phyloP scores from a whole-genome alignment of 129 eudicot species.

The Silybum marianum region DNA sequence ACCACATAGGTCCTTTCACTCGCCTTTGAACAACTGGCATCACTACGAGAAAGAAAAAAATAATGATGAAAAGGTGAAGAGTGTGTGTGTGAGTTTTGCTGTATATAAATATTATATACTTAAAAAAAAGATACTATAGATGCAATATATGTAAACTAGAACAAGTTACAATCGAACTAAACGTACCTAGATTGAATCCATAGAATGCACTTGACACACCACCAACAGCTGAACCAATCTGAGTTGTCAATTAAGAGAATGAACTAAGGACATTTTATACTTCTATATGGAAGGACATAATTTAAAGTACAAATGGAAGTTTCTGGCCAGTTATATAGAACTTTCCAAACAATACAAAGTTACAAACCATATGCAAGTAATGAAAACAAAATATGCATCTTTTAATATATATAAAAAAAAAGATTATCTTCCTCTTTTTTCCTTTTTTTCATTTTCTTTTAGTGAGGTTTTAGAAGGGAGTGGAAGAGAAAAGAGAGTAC shows the following conservation, averaged over 20 bases:
- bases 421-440: background rate
- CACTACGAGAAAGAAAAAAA: slow-evolving; percentile 39
- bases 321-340: background rate
- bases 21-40: slow-evolving; percentile 87
- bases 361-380: background rate
- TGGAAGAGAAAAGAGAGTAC: slow-evolving; percentile 30
- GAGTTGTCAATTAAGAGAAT: background rate
- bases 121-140: background rate
- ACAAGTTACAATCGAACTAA: background rate
- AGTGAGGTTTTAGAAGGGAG: background rate
- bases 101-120: background rate
- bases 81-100: background rate
- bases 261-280: background rate
- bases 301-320: background rate
- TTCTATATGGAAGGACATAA: background rate
- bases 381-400: background rate
- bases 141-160: background rate
- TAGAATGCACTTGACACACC: slow-evolving; percentile 84
- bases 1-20: slow-evolving; percentile 95
- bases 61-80: too few species aligned
- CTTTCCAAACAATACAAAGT: background rate
- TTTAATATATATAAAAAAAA: too few species aligned
- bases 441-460: background rate
- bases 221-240: slow-evolving; percentile 98
- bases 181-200: slow-evolving; percentile 75